phyloP scores from a whole-genome alignment of 2,329 filamentous ascomycete species.

The Madurella mycetomatis region DNA sequence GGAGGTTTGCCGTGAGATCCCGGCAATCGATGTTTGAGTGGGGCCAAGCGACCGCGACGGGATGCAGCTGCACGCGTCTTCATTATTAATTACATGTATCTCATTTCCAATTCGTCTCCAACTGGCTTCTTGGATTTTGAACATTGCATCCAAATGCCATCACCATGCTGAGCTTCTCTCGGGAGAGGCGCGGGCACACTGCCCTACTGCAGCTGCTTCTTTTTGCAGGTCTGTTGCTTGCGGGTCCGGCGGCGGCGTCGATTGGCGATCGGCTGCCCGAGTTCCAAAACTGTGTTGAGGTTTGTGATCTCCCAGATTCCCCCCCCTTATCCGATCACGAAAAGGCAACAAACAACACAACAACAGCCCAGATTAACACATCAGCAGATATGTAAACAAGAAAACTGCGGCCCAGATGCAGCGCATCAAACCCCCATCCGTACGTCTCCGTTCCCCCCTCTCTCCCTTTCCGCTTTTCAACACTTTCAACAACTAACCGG shows the following conservation, averaged over 20 bases:
- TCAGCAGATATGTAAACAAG: conserved; percentile 66
- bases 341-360: too few species aligned
- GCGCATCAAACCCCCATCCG: conserved; percentile 57
- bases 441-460: conserved; percentile 36
- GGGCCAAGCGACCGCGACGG: too few species aligned
- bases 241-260: conserved; percentile 59
- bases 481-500: background rate
- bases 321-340: background rate
- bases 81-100: too few species aligned
- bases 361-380: background rate
- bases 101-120: background rate
- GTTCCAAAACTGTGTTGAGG: conserved; percentile 81
- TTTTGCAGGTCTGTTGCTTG: conserved; percentile 37
- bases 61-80: background rate
- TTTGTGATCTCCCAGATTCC: conserved; percentile 39
- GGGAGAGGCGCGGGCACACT: conserved; percentile 3
- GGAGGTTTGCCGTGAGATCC: too few species aligned
- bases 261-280: conserved; percentile 80
- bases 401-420: conserved; percentile 70
- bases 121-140: background rate
- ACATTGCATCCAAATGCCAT: conserved; percentile 1
- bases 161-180: conserved; percentile 3
- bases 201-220: conserved; percentile 33
- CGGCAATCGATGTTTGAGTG: too few species aligned
- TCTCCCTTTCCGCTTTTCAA: conserved; percentile 6